Conservation (phyloP, 2,329 filamentous ascomycete species). For the Parascedosporium putredinis region DNA sequence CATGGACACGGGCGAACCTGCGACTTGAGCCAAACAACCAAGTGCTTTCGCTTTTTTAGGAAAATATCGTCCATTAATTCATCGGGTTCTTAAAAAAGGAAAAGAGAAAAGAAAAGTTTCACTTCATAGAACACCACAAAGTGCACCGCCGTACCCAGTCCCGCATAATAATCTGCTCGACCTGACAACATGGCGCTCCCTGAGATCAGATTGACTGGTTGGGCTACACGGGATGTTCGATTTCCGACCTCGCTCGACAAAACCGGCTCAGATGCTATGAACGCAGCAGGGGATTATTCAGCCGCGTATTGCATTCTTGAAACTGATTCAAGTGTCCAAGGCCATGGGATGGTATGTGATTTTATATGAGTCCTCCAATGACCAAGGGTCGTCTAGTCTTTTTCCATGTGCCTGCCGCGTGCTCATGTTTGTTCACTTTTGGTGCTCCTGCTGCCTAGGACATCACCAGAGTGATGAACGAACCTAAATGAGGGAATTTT, state of each 20-base stretch:
- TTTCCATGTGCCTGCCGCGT: too few relatives aligned
- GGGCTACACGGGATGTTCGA: slow-evolving; percentile 61
- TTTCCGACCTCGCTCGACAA: slow-evolving; percentile 91
- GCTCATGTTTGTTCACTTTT: too few relatives aligned
- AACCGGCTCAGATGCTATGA: slow-evolving; percentile 96
- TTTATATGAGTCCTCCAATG: too few relatives aligned
- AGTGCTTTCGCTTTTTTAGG: not conserved
- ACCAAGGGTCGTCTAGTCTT: too few relatives aligned
- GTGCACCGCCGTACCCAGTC: not conserved
- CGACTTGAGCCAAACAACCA: not conserved
- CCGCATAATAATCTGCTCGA: slow-evolving; percentile 22
- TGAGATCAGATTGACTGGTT: slow-evolving; percentile 63
- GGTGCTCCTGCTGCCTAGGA: too few relatives aligned
- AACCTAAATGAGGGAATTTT: too few relatives aligned
- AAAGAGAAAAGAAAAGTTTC: too few relatives aligned
- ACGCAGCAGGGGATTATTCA: slow-evolving; percentile 85
- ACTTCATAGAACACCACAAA: not conserved
- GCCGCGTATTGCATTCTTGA: slow-evolving; percentile 87
- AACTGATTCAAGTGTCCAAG: slow-evolving; percentile 61
- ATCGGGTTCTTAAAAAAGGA: too few relatives aligned
- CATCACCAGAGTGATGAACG: too few relatives aligned
- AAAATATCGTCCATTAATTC: too few relatives aligned
- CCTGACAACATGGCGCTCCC: slow-evolving; percentile 12
- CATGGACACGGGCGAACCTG: not conserved
- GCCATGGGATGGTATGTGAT: slow-evolving; percentile 63